Percentiles rank a stretch among this genome's conserved stretches.
Evolutionary conservation across 331 rosid species (phyloP).

Genomic region (Cydonia oblonga): DNA sequence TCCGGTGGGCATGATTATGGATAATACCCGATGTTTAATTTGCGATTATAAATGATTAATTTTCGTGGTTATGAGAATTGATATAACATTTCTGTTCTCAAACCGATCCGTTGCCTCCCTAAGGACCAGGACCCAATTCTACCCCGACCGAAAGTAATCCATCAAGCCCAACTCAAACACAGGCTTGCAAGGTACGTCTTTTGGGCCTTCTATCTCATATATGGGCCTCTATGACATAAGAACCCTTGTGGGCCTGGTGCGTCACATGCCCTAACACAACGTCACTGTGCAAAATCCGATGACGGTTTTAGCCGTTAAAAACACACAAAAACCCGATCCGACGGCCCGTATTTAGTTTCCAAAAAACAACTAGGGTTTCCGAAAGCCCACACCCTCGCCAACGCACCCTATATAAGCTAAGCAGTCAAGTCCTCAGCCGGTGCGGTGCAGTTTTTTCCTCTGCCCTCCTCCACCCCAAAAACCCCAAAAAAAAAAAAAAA

Average conservation of each 20-base stretch:
- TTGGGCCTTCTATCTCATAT: not conserved
- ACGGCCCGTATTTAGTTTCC: not conserved
- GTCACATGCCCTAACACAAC: not conserved
- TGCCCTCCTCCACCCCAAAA: slow-evolving; percentile 41
- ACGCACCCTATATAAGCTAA: slow-evolving; percentile 12
- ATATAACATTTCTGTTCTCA: no score
- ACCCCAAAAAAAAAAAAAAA: not conserved
- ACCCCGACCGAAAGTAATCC: not conserved
- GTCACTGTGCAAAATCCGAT: not conserved
- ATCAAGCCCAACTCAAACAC: not conserved
- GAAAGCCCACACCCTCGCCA: not conserved
- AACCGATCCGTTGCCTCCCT: no score
- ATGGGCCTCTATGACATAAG: no score
- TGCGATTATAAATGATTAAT: no score
- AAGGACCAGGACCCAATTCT: not conserved
- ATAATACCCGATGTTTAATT: no score
- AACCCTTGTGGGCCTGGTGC: not conserved
- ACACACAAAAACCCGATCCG: not conserved
- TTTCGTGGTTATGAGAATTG: no score
- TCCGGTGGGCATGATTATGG: no score
- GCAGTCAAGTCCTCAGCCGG: slow-evolving; percentile 4
- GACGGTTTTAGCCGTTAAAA: not conserved
- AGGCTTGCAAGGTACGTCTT: not conserved
- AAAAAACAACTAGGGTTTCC: slow-evolving; percentile 24
- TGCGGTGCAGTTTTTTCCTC: slow-evolving; percentile 46